Conservation (phyloP, 2,329 filamentous ascomycete species). For the Alternaria incomplexa region DNA sequence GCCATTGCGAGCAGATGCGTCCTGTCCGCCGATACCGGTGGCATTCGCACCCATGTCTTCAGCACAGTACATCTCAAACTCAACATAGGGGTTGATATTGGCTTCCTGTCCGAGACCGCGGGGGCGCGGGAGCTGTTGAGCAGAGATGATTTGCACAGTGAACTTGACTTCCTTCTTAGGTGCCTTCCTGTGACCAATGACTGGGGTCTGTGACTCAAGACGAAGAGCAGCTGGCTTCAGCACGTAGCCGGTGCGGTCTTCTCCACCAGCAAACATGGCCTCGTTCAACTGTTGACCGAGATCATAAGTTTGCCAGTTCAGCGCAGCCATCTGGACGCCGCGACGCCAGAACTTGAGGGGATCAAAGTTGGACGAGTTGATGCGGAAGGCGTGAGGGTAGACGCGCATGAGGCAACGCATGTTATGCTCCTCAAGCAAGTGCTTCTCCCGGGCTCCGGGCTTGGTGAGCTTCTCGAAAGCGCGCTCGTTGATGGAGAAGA, state of each 20-base stretch:
- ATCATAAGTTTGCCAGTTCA: conserved; percentile 99
- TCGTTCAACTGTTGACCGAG: conserved; percentile 95
- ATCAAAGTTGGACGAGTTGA: conserved; percentile 92
- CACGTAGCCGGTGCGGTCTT: conserved; percentile 88
- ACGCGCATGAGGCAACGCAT: conserved; percentile 86
- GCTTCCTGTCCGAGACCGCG: conserved; percentile 73
- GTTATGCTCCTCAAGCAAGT: conserved; percentile 85
- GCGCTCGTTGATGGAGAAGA: conserved; percentile 92
- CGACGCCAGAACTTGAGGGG: conserved; percentile 92
- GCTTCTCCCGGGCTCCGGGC: conserved; percentile 76
- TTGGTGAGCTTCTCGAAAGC: conserved; percentile 83
- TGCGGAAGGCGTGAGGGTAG: conserved; percentile 82
- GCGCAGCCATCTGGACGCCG: conserved; percentile 94
- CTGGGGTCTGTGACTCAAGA: conserved; percentile 35
- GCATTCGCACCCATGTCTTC: conserved; percentile 86
- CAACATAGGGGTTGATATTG: conserved; percentile 88
- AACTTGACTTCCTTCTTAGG: conserved; percentile 85
- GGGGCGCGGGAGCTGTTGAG: conserved; percentile 89
- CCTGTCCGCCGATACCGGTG: conserved; percentile 68
- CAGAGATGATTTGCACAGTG: conserved; percentile 86
- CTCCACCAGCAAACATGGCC: conserved; percentile 93
- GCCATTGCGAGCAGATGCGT: conserved; percentile 68
- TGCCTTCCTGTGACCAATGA: conserved; percentile 66
- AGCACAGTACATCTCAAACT: conserved; percentile 92
- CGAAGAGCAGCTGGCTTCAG: conserved; percentile 89